phyloP scores from a whole-genome alignment of 768 basidiomycete species.

The Rhodotorula toruloides region DNA sequence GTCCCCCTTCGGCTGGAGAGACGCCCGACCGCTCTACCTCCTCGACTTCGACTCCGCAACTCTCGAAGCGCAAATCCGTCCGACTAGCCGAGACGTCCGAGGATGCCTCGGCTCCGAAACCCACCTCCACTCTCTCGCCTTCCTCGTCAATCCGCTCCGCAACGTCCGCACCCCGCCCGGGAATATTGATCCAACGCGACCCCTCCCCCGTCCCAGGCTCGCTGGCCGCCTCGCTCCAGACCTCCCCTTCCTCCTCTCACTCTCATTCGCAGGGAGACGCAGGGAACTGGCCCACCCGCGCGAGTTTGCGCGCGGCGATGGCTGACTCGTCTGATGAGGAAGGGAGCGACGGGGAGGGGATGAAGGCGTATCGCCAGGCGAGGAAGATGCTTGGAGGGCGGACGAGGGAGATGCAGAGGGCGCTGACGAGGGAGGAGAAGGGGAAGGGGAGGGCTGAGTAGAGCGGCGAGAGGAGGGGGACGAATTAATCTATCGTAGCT shows the following conservation, averaged over 20 bases:
- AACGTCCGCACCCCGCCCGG: neutral
- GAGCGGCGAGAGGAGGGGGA: neutral
- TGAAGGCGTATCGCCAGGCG: conserved; percentile 21
- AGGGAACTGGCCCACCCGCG: neutral
- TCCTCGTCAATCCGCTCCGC: conserved; percentile 23
- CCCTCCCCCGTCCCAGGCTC: conserved; percentile 4
- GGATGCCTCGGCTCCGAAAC: no score
- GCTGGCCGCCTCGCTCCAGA: neutral
- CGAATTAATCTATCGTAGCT: no score
- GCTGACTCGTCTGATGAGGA: conserved; percentile 23
- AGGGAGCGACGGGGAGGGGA: conserved; percentile 2
- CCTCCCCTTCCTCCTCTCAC: neutral
- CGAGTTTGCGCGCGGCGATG: conserved; percentile 1
- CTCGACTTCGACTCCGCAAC: neutral
- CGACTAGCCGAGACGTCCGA: conserved; percentile 22
- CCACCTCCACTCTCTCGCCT: conserved; percentile 9
- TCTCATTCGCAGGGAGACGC: no score
- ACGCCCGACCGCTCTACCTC: neutral
- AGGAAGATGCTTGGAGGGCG: conserved; percentile 21
- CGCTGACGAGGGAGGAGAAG: conserved; percentile 11
- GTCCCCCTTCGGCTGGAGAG: conserved; percentile 1
- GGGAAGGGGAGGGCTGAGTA: conserved; percentile 22
- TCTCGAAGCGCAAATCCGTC: conserved; percentile 35
- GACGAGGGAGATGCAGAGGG: conserved; percentile 16
- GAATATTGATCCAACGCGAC: conserved; percentile 29